Conservation (phyloP, 2,329 filamentous ascomycete genomes). For the Leptodontidium sp. region DNA sequence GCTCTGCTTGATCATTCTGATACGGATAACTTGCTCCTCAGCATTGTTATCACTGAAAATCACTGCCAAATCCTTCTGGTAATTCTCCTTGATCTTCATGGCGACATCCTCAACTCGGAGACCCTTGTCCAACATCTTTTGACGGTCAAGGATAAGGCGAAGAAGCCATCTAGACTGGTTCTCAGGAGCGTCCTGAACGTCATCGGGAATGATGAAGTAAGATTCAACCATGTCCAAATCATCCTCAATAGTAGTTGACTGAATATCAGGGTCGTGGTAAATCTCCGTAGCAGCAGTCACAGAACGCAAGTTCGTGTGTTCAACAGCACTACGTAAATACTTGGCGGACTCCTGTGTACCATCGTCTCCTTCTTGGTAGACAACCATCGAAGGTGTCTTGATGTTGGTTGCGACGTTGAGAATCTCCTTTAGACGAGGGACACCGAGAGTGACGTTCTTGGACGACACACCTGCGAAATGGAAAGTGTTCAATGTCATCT, state of each 20-base stretch:
- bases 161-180: constrained; percentile 94
- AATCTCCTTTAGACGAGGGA: constrained; percentile 99
- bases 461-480: constrained; percentile 99
- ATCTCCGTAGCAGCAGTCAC: constrained; percentile 94
- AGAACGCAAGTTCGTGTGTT: constrained; percentile 92
- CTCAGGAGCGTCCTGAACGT: constrained; percentile 66
- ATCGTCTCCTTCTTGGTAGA: constrained; percentile 75
- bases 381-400: constrained; percentile 97
- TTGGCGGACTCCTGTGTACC: constrained; percentile 83
- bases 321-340: constrained; percentile 84
- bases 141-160: constrained; percentile 89
- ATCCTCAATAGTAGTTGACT: constrained; percentile 83
- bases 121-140: constrained; percentile 94
- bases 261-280: constrained; percentile 94
- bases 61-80: constrained; percentile 83
- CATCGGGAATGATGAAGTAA: constrained; percentile 93
- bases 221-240: constrained; percentile 96
- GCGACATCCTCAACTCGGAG: constrained; percentile 93
- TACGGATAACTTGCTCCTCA: constrained; percentile 91
- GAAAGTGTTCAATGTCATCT: constrained; percentile 99
- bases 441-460: constrained; percentile 99
- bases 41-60: constrained; percentile 99
- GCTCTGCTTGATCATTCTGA: constrained; percentile 77
- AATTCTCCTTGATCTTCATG: constrained; percentile 86
- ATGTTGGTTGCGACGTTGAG: constrained; percentile 97